phyloP scores from a whole-genome alignment of 2,329 filamentous ascomycete genomes.

The Claviceps africana region DNA sequence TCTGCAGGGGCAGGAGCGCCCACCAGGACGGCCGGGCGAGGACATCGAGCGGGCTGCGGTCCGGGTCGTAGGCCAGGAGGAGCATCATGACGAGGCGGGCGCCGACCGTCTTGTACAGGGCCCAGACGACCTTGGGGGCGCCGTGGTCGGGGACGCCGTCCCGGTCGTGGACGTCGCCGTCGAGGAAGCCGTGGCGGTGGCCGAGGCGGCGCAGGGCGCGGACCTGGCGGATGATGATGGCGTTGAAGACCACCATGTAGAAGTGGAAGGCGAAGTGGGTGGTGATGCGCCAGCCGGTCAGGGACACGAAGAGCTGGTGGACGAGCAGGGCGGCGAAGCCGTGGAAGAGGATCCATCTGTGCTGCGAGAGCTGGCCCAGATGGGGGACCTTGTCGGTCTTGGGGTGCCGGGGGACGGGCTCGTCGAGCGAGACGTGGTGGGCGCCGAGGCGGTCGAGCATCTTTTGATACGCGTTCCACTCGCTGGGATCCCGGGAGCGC shows the following conservation, averaged over 20 bases:
- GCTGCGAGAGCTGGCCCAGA: slow-evolving; percentile 19
- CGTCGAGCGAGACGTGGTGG: slow-evolving; percentile 15
- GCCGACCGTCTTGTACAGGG: slow-evolving; percentile 19
- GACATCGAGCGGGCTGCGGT: slow-evolving; percentile 9
- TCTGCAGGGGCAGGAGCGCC: slow-evolving; percentile 23
- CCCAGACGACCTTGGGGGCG: slow-evolving; percentile 20
- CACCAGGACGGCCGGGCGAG: slow-evolving; percentile 10
- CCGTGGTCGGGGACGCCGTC: slow-evolving; percentile 25
- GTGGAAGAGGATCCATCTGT: slow-evolving; percentile 26
- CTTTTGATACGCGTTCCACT: slow-evolving; percentile 20
- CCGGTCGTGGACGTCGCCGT: slow-evolving; percentile 20
- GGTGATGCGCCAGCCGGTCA: slow-evolving; percentile 17
- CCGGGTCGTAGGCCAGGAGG: slow-evolving; percentile 14
- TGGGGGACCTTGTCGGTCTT: slow-evolving; percentile 23
- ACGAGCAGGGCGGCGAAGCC: not conserved
- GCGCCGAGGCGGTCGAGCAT: slow-evolving; percentile 18
- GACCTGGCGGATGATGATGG: slow-evolving; percentile 25
- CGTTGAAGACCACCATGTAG: slow-evolving; percentile 25
- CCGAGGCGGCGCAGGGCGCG: slow-evolving; percentile 24
- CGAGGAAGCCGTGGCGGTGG: slow-evolving; percentile 26
- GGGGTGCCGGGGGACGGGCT: slow-evolving; percentile 21
- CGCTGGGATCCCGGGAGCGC: slow-evolving; percentile 13
- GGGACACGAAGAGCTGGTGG: slow-evolving; percentile 16
- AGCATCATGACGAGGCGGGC: slow-evolving; percentile 21
- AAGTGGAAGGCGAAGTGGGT: slow-evolving; percentile 19